phyloP scores from a whole-genome alignment of 306 rosid species.

The Styphnolobium japonicum region DNA sequence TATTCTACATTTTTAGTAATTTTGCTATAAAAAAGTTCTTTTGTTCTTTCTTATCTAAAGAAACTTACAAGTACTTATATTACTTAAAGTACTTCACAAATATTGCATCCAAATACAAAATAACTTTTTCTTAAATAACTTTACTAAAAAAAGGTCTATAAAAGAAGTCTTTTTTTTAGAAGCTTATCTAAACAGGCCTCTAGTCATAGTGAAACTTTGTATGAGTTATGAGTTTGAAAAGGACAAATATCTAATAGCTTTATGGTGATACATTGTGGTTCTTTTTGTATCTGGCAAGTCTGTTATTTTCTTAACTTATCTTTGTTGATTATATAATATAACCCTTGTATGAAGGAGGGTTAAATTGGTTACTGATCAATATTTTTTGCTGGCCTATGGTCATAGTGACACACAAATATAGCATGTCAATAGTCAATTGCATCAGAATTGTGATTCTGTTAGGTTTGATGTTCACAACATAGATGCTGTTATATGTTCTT shows the following conservation, averaged over 20 bases:
- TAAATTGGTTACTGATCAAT: not conserved
- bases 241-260: not conserved
- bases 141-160: no score
- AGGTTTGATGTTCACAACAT: not conserved
- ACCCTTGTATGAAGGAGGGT: not conserved
- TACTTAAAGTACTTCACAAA: no score
- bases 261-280: not conserved
- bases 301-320: no score
- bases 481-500: not conserved
- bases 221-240: constrained; percentile 5
- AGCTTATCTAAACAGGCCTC: no score
- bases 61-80: no score
- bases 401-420: not conserved
- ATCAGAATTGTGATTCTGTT: not conserved
- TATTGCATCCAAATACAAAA: no score
- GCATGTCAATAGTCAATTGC: not conserved
- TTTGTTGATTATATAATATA: not conserved
- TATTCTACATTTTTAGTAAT: no score
- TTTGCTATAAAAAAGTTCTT: no score
- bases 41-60: no score
- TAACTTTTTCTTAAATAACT: no score
- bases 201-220: not conserved
- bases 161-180: no score
- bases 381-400: not conserved
- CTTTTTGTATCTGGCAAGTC: not conserved